Conservation (phyloP, 169 alveolate species). For the Perkinsus chesapeaki region DNA sequence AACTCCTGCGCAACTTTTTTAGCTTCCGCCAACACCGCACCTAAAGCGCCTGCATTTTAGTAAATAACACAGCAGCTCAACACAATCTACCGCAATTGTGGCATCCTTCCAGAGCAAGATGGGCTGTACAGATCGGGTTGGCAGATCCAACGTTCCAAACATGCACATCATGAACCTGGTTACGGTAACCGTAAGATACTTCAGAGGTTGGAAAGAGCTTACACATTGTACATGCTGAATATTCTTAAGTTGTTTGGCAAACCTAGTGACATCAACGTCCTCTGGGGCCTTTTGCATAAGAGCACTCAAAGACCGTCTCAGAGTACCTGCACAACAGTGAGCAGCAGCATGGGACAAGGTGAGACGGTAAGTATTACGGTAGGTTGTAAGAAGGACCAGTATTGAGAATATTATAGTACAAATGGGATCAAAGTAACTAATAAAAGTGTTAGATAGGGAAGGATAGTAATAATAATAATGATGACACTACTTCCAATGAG, state of each 20-base stretch:
- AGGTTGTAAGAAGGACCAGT: conserved; percentile 68
- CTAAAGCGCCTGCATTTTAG: too few species aligned
- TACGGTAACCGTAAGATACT: neutral
- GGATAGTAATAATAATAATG: too few species aligned
- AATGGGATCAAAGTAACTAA: conserved; percentile 57
- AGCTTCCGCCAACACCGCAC: neutral
- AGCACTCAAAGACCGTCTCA: neutral
- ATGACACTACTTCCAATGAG: conserved; percentile 40
- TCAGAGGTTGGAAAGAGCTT: neutral
- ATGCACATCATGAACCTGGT: neutral
- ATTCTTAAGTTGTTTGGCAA: neutral
- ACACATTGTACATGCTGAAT: neutral
- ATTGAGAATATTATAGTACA: conserved; percentile 77
- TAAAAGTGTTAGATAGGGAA: neutral
- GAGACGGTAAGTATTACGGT: conserved; percentile 36
- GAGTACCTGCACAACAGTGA: neutral
- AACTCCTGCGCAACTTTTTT: neutral
- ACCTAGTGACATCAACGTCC: neutral
- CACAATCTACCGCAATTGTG: neutral
- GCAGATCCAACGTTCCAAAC: neutral
- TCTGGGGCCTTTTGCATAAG: neutral
- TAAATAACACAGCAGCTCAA: neutral
- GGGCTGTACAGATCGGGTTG: neutral
- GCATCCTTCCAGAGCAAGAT: neutral
- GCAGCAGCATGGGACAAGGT: neutral